Base-by-base conservation (phyloP, 2,329 filamentous ascomycete genomes). In the Chaetomiaceae sp. region DNA sequence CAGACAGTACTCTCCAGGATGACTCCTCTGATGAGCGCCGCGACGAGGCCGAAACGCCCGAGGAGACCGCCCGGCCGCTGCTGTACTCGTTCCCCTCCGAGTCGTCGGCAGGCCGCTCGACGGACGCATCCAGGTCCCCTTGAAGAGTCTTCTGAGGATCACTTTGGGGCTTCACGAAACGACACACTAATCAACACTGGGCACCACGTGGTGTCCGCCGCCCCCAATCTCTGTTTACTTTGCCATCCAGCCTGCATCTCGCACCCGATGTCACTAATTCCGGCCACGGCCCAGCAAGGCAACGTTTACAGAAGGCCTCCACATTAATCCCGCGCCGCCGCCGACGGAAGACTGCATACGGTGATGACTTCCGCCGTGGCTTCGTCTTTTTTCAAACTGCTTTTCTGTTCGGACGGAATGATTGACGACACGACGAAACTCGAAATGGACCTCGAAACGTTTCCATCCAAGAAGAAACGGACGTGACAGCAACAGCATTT, bases 1-100 rank as follows among this genome's bases (percentile, higher is more conserved):
- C 57, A 10, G 57, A 58, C 14, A 48, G 54, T n/a, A 60, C 58
- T 7, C 55, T 60, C 12, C 55, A 56, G n/a, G 55, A 59, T 37
- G 58, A 60, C 16, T 47, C 16, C 2, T 44, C 31, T 6, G 58
- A 58, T 9, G 53, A 50, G 9, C 42, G 53, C 13, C 48, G 31
- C 21, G 43, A 47, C 14, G 41, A 50, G 8, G 53, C 39, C 8
- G 47, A 46, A 25, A 56, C 42, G 20, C 50, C 46, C 5, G 45
- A 39, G 12, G 42, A 52, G 13, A 38, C 27, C 16, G 2, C 33
- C 17, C 50, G 54, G 20, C 54, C 49, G 27, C 51, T 46, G 19
- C 54, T 55, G 9, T 58, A 58, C 42, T 53, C 54, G 20, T 54
- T 52, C 17, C 51, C 51, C 6, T 58, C 56, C 4, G 48, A 51